These are phyloP conservation scores for Wickerhamiella brachini DNA, from an alignment of 805 yeast genomes.

Conservation along the genomic window DNA sequence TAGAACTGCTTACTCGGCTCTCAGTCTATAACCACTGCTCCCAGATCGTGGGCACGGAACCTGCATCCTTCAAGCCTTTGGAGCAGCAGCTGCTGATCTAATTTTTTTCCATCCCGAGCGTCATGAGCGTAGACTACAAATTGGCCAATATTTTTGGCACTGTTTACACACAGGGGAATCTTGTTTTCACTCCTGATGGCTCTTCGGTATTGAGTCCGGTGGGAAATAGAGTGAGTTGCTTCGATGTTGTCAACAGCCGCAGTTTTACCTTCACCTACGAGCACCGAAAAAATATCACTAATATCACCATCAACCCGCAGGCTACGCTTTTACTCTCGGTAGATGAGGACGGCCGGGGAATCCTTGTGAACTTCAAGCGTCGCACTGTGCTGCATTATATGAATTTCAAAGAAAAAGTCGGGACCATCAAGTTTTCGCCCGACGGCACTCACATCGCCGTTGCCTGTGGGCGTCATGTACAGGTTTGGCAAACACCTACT, in stretches of 20 bases:
- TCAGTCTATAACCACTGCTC: no score
- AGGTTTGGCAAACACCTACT: slow-evolving; percentile 88
- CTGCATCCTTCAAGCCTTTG: no score
- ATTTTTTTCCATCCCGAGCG: neutral
- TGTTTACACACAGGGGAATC: slow-evolving; percentile 86
- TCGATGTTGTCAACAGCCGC: slow-evolving; percentile 70
- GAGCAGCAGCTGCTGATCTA: neutral
- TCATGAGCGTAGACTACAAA: slow-evolving; percentile 26
- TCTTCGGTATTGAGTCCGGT: slow-evolving; percentile 76
- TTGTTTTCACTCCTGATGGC: slow-evolving; percentile 78
- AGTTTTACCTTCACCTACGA: slow-evolving; percentile 87
- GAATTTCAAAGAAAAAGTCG: slow-evolving; percentile 72
- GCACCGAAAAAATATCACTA: slow-evolving; percentile 69
- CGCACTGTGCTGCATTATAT: slow-evolving; percentile 85
- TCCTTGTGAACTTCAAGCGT: slow-evolving; percentile 70
- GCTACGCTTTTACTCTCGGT: slow-evolving; percentile 68
- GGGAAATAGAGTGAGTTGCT: slow-evolving; percentile 82
- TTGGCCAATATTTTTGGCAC: slow-evolving; percentile 87
- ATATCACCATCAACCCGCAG: slow-evolving; percentile 73
- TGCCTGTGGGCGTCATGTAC: slow-evolving; percentile 68
- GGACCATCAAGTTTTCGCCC: slow-evolving; percentile 70
- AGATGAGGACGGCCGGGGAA: slow-evolving; percentile 87
- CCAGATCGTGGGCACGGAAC: no score
- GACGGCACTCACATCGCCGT: slow-evolving; percentile 81
- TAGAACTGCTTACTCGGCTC: neutral